A percentile compares a stretch with the other conserved stretches of the same genome.
These are phyloP conservation scores for Westerdykella ornata DNA, from an alignment of 2,329 filamentous ascomycete species.

Conservation along the genomic window DNA sequence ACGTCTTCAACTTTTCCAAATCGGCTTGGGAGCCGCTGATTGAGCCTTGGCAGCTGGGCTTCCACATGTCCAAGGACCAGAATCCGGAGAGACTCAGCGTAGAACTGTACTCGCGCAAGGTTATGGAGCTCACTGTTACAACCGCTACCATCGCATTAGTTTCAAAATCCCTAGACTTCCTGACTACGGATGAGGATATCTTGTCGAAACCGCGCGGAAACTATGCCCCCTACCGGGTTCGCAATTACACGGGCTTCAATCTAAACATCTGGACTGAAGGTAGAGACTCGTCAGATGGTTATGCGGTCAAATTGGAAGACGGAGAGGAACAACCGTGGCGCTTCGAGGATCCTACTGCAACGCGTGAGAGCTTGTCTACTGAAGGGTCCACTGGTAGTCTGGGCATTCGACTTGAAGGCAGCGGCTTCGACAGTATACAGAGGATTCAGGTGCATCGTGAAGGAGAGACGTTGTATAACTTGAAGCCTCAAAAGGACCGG, in stretches of 20 bases:
- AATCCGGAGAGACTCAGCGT: slow-evolving; percentile 71
- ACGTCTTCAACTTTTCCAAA: slow-evolving; percentile 98
- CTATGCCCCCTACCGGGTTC: slow-evolving; percentile 87
- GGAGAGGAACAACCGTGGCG: slow-evolving; percentile 91
- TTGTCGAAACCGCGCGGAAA: slow-evolving; percentile 85
- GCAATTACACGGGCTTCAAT: slow-evolving; percentile 93
- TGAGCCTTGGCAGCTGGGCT: slow-evolving; percentile 92
- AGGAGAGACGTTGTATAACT: slow-evolving; percentile 81
- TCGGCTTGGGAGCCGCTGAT: slow-evolving; percentile 96
- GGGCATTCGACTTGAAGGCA: slow-evolving; percentile 78
- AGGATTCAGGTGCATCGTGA: slow-evolving; percentile 90
- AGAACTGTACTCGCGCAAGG: slow-evolving; percentile 82
- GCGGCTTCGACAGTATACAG: slow-evolving; percentile 84
- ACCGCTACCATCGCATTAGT: slow-evolving; percentile 88
- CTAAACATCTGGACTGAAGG: slow-evolving; percentile 70
- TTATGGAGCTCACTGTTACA: slow-evolving; percentile 85
- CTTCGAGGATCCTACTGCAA: slow-evolving; percentile 94
- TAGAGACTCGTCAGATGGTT: slow-evolving; percentile 61
- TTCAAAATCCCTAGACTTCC: slow-evolving; percentile 87
- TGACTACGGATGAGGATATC: slow-evolving; percentile 82
- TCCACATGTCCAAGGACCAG: slow-evolving; percentile 75
- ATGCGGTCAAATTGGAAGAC: slow-evolving; percentile 72
- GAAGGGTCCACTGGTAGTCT: slow-evolving; percentile 77
- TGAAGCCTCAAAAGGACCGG: slow-evolving; percentile 79
- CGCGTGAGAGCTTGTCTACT: slow-evolving; percentile 83